These are phyloP conservation scores for Blastobotrys terrestris DNA, from an alignment of 805 yeast species.

Conservation along the genomic window DNA sequence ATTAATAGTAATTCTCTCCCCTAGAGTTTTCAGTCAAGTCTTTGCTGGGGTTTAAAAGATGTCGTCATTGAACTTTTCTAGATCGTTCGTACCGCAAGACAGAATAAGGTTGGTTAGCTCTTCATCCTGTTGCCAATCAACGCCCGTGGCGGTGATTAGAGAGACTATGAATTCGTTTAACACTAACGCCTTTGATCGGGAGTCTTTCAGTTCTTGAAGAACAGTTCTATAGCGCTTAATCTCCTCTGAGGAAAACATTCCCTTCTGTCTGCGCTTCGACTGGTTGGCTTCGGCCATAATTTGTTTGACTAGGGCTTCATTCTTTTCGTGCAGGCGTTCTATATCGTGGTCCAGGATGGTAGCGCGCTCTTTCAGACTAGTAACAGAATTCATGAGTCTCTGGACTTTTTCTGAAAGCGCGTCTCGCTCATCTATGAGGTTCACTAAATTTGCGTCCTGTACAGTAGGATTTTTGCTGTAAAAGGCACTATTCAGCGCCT, in stretches of 20 bases:
- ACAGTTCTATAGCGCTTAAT: conserved; percentile 2
- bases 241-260: conserved; percentile 8
- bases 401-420: background rate
- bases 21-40: too few species aligned
- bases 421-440: background rate
- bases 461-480: background rate
- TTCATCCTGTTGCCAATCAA: conserved; percentile 17
- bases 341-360: conserved; percentile 1
- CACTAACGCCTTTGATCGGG: conserved; percentile 10
- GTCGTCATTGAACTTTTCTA: conserved; percentile 3
- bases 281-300: conserved; percentile 1
- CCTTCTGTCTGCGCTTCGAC: conserved; percentile 2
- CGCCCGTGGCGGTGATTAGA: conserved; percentile 17
- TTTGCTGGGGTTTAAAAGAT: background rate
- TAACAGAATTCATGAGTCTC: background rate
- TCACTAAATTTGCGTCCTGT: background rate
- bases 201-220: conserved; percentile 1
- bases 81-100: conserved; percentile 9
- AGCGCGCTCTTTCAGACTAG: background rate
- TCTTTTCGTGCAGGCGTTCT: background rate
- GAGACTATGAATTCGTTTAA: conserved; percentile 19
- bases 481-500: background rate
- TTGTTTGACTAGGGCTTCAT: background rate
- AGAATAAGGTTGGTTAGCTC: conserved; percentile 10
- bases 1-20: too few species aligned